Evolutionary conservation across 345 rosid genomes (phyloP), one percentile per base, ranked within the genome.

Genomic region (Hibiscus trionum): DNA sequence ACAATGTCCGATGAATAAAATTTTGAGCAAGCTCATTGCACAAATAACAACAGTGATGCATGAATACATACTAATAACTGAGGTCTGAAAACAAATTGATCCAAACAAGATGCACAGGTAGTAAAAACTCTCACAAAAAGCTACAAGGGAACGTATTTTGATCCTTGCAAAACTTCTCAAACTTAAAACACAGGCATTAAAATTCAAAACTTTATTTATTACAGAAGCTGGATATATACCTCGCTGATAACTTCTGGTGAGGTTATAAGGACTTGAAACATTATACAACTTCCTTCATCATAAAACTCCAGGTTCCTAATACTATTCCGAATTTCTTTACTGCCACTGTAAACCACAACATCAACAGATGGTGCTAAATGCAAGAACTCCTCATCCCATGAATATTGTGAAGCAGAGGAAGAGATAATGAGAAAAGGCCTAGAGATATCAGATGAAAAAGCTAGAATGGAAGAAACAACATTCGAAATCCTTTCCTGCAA

Each of bases 221-320:
- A 49, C 61, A 52, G 31, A 73, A 44, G 64, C 50, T 17, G 21
- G 60, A 70, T 24, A 63, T 27, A 71, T 78, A 87, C 91, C 91
- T 87, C 86, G 9, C 73, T 73, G 39, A 83, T 33, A 79, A 78
- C 74, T 69, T 85, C 87, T 33, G 82, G 83, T 8, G 85, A 71
- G 24, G 87, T 82, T 75, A 85, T 58, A 17, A 87, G 85, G 24
- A 79, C 80, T 68, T 85, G 86, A 79, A 85, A 83, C 84, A 83
- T 80, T 65, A 82, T 33, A 42, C 73, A 67, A 60, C 82, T 85
- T 46, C 78, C 79, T 72, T 75, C 83, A 68, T 59, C 79, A 57
- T 59, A 71, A 57, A 83, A 82, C 77, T 87, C 91, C 71, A 87
- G 37, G 29, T 73, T 74, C 75, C 87, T 79, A 19, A 85, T 80